These are phyloP conservation scores for Didymella arachidicola DNA, from an alignment of 2,329 filamentous ascomycete species.

Conservation along the genomic window DNA sequence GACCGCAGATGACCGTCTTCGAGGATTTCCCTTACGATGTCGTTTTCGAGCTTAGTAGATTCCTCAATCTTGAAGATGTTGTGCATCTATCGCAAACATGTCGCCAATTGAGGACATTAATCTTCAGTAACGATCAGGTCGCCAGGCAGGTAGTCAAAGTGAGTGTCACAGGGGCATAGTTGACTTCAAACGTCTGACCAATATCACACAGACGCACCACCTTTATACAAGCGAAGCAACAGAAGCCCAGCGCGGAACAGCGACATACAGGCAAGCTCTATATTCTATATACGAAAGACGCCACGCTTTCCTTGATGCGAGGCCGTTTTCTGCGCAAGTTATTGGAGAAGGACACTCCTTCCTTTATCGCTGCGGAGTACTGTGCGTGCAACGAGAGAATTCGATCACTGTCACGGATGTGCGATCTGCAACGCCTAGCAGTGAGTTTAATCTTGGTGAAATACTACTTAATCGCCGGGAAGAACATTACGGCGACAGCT, in stretches of 20 bases:
- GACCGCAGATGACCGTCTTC: slow-evolving; percentile 35
- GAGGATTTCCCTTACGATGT: slow-evolving; percentile 69
- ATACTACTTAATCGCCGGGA: neutral
- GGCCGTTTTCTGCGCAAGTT: slow-evolving; percentile 68
- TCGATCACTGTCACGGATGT: slow-evolving; percentile 68
- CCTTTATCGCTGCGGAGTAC: slow-evolving; percentile 67
- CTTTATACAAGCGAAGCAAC: slow-evolving; percentile 56
- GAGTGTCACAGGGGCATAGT: slow-evolving; percentile 25
- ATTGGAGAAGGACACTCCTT: slow-evolving; percentile 69
- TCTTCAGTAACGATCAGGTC: slow-evolving; percentile 62
- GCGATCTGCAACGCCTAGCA: slow-evolving; percentile 42
- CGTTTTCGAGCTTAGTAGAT: slow-evolving; percentile 64
- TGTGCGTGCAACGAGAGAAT: slow-evolving; percentile 68
- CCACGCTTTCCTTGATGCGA: slow-evolving; percentile 66
- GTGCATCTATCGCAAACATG: slow-evolving; percentile 64
- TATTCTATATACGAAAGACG: slow-evolving; percentile 68
- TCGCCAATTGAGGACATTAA: slow-evolving; percentile 59
- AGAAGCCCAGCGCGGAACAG: slow-evolving; percentile 47
- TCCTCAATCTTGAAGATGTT: slow-evolving; percentile 66
- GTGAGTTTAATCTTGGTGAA: slow-evolving; percentile 31
- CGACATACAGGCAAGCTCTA: slow-evolving; percentile 62
- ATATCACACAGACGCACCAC: slow-evolving; percentile 15
- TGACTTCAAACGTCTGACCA: too few species aligned
- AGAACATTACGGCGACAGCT: neutral
- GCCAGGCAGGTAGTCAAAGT: slow-evolving; percentile 68